phyloP scores from a whole-genome alignment of 495 filamentous ascomycete species.

The Collariella sp. region DNA sequence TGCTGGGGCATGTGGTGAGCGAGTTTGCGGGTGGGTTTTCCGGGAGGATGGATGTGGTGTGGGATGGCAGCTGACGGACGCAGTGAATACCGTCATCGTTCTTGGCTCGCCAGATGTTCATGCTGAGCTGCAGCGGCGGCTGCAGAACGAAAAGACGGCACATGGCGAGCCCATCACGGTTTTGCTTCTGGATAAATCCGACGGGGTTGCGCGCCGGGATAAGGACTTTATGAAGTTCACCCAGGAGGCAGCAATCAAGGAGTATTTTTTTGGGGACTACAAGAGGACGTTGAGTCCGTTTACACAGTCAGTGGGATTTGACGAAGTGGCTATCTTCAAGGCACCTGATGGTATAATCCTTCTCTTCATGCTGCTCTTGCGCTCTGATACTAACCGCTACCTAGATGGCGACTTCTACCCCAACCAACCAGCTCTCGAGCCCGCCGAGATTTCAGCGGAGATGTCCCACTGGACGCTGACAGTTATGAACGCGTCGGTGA shows the following conservation, averaged over 20 bases:
- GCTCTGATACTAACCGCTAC: conserved; percentile 24
- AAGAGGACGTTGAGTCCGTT: conserved; percentile 75
- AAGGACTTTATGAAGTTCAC: conserved; percentile 60
- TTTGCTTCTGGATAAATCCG: conserved; percentile 74
- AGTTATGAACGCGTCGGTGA: conserved; percentile 61
- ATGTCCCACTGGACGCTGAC: conserved; percentile 68
- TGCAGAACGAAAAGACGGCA: conserved; percentile 54
- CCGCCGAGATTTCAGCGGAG: conserved; percentile 46
- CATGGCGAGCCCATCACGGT: conserved; percentile 58
- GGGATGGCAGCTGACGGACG: not conserved
- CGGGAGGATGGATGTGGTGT: not conserved
- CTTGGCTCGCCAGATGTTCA: conserved; percentile 77
- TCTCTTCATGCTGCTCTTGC: not conserved
- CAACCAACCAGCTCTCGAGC: conserved; percentile 46
- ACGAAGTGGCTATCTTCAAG: conserved; percentile 56
- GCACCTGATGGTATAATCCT: conserved; percentile 19
- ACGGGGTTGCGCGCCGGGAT: conserved; percentile 78
- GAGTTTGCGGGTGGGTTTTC: conserved; percentile 65
- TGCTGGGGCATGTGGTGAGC: conserved; percentile 72
- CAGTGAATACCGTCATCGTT: conserved; percentile 71
- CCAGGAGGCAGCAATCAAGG: conserved; percentile 65
- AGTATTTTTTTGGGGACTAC: conserved; percentile 87
- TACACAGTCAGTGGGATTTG: conserved; percentile 69
- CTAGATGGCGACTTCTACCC: conserved; percentile 23
- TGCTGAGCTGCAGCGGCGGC: conserved; percentile 66